Conservation (phyloP, 371 early-diverging fungal genomes). For the Mortierella sp. region DNA sequence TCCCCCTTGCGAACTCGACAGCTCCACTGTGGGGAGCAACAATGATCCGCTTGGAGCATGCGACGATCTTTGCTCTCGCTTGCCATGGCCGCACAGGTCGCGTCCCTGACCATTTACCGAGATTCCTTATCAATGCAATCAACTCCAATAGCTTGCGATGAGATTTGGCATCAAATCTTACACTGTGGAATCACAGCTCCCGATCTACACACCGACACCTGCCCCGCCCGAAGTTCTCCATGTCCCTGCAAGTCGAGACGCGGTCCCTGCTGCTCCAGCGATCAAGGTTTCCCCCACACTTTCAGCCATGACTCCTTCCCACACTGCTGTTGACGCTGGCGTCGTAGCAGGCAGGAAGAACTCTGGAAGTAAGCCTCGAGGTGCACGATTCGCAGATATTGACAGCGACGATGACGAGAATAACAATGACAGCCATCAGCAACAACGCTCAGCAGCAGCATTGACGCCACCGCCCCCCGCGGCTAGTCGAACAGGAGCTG, state of each 20-base stretch:
- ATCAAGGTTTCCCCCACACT: conserved; percentile 21
- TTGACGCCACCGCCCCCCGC: not conserved
- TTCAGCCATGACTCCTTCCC: not conserved
- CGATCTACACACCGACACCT: conserved; percentile 36
- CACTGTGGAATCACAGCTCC: conserved; percentile 31
- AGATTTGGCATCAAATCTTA: conserved; percentile 24
- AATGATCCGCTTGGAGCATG: no score
- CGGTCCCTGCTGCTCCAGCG: conserved; percentile 31
- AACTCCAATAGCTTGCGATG: conserved; percentile 16
- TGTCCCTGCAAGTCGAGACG: conserved; percentile 18
- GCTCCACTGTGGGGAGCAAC: no score
- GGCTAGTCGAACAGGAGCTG: not conserved
- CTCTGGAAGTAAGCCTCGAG: no score
- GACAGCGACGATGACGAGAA: no score
- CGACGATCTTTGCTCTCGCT: no score
- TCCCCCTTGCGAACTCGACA: no score
- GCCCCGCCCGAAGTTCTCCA: conserved; percentile 24
- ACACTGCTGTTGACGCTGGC: not conserved
- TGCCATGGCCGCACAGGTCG: no score
- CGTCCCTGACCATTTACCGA: no score
- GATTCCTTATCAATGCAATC: no score
- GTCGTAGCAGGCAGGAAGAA: no score
- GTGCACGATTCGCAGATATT: no score
- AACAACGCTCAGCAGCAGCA: not conserved
- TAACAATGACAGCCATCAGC: no score